Percentiles rank a stretch among this genome's conserved stretches.
Conservation (phyloP, 177 flowering plant species). For the Telopea speciosissima region DNA sequence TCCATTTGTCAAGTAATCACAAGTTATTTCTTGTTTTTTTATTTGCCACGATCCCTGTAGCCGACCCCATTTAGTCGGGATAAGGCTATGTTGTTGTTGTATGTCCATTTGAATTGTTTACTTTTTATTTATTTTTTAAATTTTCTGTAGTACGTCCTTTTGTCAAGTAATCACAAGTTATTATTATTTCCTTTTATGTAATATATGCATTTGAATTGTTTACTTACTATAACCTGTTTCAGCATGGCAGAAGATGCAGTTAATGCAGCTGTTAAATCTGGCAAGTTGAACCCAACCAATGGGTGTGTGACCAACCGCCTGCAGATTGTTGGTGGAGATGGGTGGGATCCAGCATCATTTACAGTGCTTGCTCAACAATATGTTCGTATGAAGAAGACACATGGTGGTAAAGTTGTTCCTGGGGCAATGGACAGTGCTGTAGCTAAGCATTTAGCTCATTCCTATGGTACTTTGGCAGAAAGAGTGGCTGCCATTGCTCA, state of each 20-base stretch:
- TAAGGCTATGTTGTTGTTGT: too few relatives aligned
- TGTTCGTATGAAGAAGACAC: constrained; percentile 76
- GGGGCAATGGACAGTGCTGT: constrained; percentile 89
- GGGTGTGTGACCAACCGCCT: constrained; percentile 55
- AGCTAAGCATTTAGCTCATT: constrained; percentile 91
- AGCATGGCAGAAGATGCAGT: constrained; percentile 99
- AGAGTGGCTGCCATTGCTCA: constrained; percentile 88
- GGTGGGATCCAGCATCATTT: constrained; percentile 88
- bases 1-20: too few relatives aligned
- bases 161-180: too few relatives aligned
- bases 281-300: constrained; percentile 62
- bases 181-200: too few relatives aligned
- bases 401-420: constrained; percentile 81
- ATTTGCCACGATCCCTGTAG: too few relatives aligned
- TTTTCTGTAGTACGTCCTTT: too few relatives aligned
- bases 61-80: too few relatives aligned
- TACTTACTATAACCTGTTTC: constrained; percentile 29
- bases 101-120: too few relatives aligned
- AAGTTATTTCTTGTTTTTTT: too few relatives aligned
- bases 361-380: constrained; percentile 88
- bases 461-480: constrained; percentile 87
- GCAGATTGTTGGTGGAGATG: constrained; percentile 72
- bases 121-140: too few relatives aligned
- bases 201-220: not conserved
- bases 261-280: constrained; percentile 80